Evolutionary conservation across 345 rosid species (phyloP), one percentile per base, ranked within the genome.

Genomic region (Capsella bursapastoris): DNA sequence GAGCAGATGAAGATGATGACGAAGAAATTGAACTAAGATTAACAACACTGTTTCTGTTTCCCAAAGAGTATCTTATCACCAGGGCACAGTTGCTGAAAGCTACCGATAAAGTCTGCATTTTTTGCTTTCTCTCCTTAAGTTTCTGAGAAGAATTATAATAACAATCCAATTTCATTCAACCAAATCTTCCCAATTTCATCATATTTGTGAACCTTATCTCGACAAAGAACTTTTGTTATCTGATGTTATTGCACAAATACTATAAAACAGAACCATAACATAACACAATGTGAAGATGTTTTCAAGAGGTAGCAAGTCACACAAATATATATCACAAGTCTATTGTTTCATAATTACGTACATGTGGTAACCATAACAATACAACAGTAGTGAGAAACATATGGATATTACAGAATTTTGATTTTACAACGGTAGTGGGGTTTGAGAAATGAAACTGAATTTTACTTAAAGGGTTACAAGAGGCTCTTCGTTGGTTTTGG

Each of bases 401-500:
- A 66, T 28, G 14, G 8, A 76, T 53, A 44, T 55, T 56, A 69
- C 66, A 63, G 60, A 62, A 29, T 35, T 35, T 61, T 34, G 52
- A 25, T 12, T 22, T 53, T 50, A 60, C 64, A 71, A 60, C 15
- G 38, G 13, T 14, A 15, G 11, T 44, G 41, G 52, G 52, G 15
- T 40, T 68, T 58, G 18, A 25, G 57, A 45, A 68, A 22, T 22
- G 50, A 32, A 62, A 34, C n/a, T 53, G 57, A 65, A 50, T 22
- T 22, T 13, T 4, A 50, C 8, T 85, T 63, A 87, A 45, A 81
- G 68, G 11, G 78, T 59, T 50, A 78, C 78, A 53, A 76, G 82
- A 62, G 89, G 82, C 57, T 79, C 81, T 47, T 79, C 84, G 7
- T 35, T 74, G 38, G 83, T 31, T 73, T 82, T 68, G 52, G 58